Evolutionary conservation across 2,329 filamentous ascomycete genomes (phyloP).

Genomic region (Botryosphaeria dothidea): DNA sequence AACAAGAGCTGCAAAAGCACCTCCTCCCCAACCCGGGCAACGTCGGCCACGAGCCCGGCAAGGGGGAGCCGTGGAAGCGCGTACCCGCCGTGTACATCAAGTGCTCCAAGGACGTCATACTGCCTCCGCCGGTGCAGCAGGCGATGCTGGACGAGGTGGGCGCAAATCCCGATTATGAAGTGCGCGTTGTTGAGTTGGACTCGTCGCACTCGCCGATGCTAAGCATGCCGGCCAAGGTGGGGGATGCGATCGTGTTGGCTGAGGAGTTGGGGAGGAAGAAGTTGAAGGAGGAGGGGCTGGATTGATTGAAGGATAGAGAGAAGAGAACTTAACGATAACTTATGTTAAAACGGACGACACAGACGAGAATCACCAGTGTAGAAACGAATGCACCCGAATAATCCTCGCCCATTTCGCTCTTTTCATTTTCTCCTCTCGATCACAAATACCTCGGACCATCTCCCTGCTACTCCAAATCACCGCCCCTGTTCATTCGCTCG

Average conservation of each 20-base stretch:
- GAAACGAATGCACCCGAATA: too few relatives aligned
- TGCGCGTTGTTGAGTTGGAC: conserved; percentile 23
- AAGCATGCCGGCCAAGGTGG: conserved; percentile 27
- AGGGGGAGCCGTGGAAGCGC: conserved; percentile 22
- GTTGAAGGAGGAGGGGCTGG: neutral
- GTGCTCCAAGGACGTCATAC: conserved; percentile 25
- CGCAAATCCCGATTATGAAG: conserved; percentile 19
- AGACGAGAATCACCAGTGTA: too few relatives aligned
- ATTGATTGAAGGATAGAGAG: too few relatives aligned
- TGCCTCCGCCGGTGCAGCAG: conserved; percentile 24
- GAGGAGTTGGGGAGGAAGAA: conserved; percentile 7
- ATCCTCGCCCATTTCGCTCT: too few relatives aligned
- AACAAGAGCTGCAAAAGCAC: neutral
- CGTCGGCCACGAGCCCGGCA: conserved; percentile 19
- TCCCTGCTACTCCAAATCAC: too few relatives aligned
- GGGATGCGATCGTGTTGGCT: conserved; percentile 20
- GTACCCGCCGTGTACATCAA: conserved; percentile 28
- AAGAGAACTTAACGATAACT: too few relatives aligned
- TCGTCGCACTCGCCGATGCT: conserved; percentile 30
- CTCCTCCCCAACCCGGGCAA: neutral
- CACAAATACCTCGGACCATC: too few relatives aligned
- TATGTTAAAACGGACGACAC: too few relatives aligned
- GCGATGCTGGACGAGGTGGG: conserved; percentile 25
- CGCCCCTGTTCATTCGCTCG: too few relatives aligned
- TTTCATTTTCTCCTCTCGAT: too few relatives aligned